phyloP scores from a whole-genome alignment of 2,329 filamentous ascomycete genomes.

The Clarireedia sp. region DNA sequence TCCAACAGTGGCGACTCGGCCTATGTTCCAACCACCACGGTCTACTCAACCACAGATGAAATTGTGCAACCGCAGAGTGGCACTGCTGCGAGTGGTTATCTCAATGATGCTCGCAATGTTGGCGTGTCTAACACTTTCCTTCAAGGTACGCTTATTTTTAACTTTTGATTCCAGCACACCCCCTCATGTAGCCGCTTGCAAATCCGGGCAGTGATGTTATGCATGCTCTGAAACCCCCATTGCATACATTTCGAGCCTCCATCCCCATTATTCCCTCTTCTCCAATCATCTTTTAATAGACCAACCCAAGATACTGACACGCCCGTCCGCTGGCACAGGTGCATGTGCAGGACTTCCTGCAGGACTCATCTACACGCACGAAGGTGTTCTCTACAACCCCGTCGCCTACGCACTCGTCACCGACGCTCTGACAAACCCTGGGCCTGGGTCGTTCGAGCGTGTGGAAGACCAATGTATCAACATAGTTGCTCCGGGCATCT shows the following conservation, averaged over 20 bases:
- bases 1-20: slow-evolving; percentile 40
- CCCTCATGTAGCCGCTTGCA: no score
- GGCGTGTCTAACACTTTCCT: background rate
- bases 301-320: no score
- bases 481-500: background rate
- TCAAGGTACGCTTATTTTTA: background rate
- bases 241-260: no score
- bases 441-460: background rate
- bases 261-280: no score
- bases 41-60: slow-evolving; percentile 44
- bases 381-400: background rate
- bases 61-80: slow-evolving; percentile 44
- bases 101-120: slow-evolving; percentile 25
- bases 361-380: background rate
- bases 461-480: background rate
- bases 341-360: slow-evolving; percentile 1
- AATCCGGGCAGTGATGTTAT: no score
- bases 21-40: slow-evolving; percentile 46
- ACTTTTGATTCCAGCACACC: no score
- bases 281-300: no score
- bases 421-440: background rate
- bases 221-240: no score
- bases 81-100: slow-evolving; percentile 37
- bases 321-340: no score
- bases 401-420: slow-evolving; percentile 3